phyloP scores from a whole-genome alignment of 169 alveolate genomes.

The Theileria parva region DNA sequence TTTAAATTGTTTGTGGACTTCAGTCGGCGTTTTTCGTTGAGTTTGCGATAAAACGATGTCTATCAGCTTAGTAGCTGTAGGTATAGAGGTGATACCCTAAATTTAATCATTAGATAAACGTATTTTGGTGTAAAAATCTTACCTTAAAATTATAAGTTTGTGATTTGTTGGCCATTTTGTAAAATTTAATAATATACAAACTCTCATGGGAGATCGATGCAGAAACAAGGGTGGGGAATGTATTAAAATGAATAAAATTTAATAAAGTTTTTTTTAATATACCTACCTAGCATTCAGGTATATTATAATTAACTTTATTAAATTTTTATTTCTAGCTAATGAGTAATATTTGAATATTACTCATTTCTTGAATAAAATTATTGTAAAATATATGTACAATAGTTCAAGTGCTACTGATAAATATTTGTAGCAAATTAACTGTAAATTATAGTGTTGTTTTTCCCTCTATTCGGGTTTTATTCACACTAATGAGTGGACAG shows the following conservation, averaged over 20 bases:
- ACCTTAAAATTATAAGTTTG: conserved; percentile 67
- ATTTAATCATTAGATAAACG: neutral
- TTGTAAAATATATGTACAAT: neutral
- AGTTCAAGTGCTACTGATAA: neutral
- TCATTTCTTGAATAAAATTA: neutral
- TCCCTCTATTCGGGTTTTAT: neutral
- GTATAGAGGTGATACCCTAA: conserved; percentile 88
- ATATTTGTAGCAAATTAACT: neutral
- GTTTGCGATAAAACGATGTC: conserved; percentile 95
- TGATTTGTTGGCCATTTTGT: conserved; percentile 61
- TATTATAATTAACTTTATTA: neutral
- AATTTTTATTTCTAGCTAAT: neutral
- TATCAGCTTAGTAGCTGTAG: conserved; percentile 88
- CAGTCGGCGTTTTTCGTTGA: conserved; percentile 99
- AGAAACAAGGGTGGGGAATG: neutral
- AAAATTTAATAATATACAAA: neutral
- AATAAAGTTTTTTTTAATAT: neutral
- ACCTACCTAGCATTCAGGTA: neutral
- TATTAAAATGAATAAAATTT: neutral
- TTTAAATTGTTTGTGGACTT: conserved; percentile 95
- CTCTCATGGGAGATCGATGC: neutral
- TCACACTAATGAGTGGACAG: neutral
- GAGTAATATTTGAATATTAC: neutral
- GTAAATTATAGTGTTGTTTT: neutral
- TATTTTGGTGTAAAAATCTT: neutral